These are phyloP conservation scores for Dactylellina cionopaga DNA, from an alignment of 2,329 filamentous ascomycete species.

Conservation along the genomic window DNA sequence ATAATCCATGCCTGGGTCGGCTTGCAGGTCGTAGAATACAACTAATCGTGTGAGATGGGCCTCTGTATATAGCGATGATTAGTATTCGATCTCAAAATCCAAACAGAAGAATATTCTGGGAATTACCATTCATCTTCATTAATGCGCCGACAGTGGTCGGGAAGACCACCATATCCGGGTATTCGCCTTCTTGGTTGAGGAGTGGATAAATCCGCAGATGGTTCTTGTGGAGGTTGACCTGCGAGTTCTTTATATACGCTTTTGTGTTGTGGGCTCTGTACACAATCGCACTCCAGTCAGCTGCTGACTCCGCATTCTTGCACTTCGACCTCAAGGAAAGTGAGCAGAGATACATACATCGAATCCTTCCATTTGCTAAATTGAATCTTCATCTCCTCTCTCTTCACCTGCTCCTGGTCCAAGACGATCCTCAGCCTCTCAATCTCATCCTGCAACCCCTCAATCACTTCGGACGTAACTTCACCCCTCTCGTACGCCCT, in stretches of 20 bases:
- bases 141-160: conserved; percentile 42
- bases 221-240: conserved; percentile 49
- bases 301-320: too few species aligned
- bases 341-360: conserved; percentile 22
- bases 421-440: conserved; percentile 35
- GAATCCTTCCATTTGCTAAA: conserved; percentile 41
- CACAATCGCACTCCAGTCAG: background rate
- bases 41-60: conserved; percentile 40
- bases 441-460: conserved; percentile 46
- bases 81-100: background rate
- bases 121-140: conserved; percentile 51
- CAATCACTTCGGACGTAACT: conserved; percentile 47
- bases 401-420: conserved; percentile 32
- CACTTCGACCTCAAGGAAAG: too few species aligned
- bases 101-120: background rate
- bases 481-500: conserved; percentile 48
- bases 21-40: conserved; percentile 48
- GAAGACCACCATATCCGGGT: conserved; percentile 47
- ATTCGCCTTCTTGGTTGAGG: conserved; percentile 42
- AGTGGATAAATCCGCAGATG: conserved; percentile 50
- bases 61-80: conserved; percentile 8
- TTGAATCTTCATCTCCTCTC: conserved; percentile 34
- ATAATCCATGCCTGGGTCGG: conserved; percentile 43
- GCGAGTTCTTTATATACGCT: conserved; percentile 50
- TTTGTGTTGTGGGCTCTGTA: conserved; percentile 51